Conservation (phyloP, 768 basidiomycete species). For the Sarcodon sp. region DNA sequence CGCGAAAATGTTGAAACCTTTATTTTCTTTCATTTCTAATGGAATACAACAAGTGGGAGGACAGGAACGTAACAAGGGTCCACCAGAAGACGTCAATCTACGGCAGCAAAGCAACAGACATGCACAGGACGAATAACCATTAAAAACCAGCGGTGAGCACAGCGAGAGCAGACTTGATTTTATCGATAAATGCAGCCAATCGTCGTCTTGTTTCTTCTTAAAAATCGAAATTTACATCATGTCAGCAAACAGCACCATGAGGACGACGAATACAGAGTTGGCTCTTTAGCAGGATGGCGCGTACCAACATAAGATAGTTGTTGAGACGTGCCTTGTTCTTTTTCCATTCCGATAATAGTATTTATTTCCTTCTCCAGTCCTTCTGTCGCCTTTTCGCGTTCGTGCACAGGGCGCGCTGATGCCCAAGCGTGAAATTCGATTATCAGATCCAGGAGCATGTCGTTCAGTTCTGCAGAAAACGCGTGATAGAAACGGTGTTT, state of each 20-base stretch:
- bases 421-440: conserved; percentile 25
- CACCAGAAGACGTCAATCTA: not conserved
- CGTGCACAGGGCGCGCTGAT: conserved; percentile 18
- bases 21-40: no score
- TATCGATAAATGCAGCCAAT: conserved; percentile 17
- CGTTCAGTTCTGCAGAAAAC: conserved; percentile 15
- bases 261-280: not conserved
- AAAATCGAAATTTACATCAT: not conserved
- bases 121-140: not conserved
- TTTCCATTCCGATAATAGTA: conserved; percentile 14
- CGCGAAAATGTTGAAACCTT: no score
- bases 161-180: conserved; percentile 21
- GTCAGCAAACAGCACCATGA: conserved; percentile 1
- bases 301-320: conserved; percentile 11
- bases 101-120: not conserved
- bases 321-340: conserved; percentile 23
- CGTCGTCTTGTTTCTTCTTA: conserved; percentile 19
- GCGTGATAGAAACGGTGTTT: not conserved
- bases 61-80: not conserved
- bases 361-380: conserved; percentile 17
- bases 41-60: not conserved
- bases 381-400: conserved; percentile 15
- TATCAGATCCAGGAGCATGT: conserved; percentile 19
- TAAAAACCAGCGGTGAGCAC: conserved; percentile 7
- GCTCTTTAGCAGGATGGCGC: conserved; percentile 1